Conservation (phyloP, 176 grass and related monocot species). For the Rhipidocladum racemiflorum region DNA sequence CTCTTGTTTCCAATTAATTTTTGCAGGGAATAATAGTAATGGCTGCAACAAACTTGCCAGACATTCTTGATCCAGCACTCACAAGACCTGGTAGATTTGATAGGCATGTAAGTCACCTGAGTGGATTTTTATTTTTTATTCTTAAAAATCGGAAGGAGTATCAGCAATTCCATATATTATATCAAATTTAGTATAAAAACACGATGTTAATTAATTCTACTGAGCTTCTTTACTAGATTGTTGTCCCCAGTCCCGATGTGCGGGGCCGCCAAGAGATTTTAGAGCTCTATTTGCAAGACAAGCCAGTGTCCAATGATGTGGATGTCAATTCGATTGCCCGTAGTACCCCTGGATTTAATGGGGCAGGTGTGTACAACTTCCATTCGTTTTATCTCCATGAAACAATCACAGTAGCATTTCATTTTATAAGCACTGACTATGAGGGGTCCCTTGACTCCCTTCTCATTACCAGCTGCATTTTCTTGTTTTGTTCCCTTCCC, state of each 20-base stretch:
- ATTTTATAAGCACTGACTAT: not conserved
- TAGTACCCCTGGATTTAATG: constrained; percentile 95
- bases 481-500: not conserved
- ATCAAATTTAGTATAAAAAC: not conserved
- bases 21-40: constrained; percentile 95
- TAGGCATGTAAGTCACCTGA: constrained; percentile 87
- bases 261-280: constrained; percentile 91
- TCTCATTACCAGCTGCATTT: not conserved
- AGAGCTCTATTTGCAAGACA: constrained; percentile 95
- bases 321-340: constrained; percentile 85
- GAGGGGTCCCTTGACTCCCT: not conserved
- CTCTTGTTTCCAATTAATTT: constrained; percentile 24
- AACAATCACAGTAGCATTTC: not conserved
- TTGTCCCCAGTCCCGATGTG: constrained; percentile 89
- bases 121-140: not conserved
- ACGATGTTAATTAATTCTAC: not conserved
- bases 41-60: constrained; percentile 96
- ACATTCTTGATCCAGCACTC: constrained; percentile 98
- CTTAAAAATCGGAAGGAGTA: not conserved
- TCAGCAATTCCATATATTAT: not conserved
- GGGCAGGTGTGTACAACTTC: constrained; percentile 59
- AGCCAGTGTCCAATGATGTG: constrained; percentile 77
- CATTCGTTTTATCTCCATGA: constrained; percentile 5
- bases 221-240: constrained; percentile 67
- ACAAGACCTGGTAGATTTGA: constrained; percentile 99